Evolutionary conservation across 352 stramenopile species (phyloP).

Genomic region (Phytophthora palmivora): DNA sequence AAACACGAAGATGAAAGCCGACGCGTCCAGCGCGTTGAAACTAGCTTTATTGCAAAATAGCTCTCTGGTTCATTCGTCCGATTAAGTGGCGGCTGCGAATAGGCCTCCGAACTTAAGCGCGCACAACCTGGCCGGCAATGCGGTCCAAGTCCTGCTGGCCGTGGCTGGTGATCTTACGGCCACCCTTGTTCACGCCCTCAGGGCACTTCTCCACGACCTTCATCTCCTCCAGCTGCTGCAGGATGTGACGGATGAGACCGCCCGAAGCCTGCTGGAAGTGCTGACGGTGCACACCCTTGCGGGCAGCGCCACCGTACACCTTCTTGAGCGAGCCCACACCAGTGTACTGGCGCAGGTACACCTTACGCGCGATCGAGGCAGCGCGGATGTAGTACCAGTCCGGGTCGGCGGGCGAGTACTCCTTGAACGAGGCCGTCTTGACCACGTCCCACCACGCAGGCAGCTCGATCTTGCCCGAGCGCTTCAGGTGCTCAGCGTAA

Average conservation of each 20-base stretch:
- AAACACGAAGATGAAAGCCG: constrained; percentile 15
- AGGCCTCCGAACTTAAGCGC: constrained; percentile 67
- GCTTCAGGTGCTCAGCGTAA: constrained; percentile 99
- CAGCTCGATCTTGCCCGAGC: constrained; percentile 98
- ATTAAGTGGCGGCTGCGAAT: constrained; percentile 34
- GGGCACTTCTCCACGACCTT: constrained; percentile 97
- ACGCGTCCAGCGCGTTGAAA: constrained; percentile 21
- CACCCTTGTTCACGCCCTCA: constrained; percentile 93
- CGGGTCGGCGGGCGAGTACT: constrained; percentile 96
- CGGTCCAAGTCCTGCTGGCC: constrained; percentile 99
- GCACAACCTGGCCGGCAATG: constrained; percentile 96
- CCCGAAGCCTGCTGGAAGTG: constrained; percentile 96
- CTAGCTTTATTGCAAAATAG: constrained; percentile 70
- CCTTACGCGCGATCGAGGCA: constrained; percentile 97
- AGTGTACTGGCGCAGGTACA: constrained; percentile 98
- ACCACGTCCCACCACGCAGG: constrained; percentile 98
- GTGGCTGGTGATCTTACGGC: constrained; percentile 95
- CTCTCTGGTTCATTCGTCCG: constrained; percentile 48
- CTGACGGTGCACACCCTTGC: constrained; percentile 94
- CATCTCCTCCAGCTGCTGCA: constrained; percentile 98
- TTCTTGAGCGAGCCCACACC: constrained; percentile 98
- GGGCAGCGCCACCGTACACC: constrained; percentile 96
- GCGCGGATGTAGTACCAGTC: constrained; percentile 99
- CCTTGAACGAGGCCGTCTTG: constrained; percentile 98
- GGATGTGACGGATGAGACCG: constrained; percentile 98